Percentiles rank a stretch among this genome's conserved stretches.
These are phyloP conservation scores for Syzygium oleosum DNA, from an alignment of 345 rosid genomes.

Conservation along the genomic window DNA sequence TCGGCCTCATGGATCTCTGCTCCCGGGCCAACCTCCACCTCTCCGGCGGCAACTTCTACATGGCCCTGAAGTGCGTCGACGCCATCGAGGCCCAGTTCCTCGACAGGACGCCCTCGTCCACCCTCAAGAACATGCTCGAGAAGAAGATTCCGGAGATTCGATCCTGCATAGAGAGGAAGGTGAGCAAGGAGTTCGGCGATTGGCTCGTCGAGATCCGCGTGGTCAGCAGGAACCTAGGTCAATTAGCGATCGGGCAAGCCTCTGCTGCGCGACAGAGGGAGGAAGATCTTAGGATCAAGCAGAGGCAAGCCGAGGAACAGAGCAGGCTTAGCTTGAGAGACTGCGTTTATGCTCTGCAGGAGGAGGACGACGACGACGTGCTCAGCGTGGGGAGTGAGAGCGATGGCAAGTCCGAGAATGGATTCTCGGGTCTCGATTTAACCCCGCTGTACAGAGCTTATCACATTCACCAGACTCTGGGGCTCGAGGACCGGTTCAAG, in stretches of 20 bases:
- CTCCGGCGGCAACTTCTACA: conserved; percentile 54
- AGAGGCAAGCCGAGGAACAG: conserved; percentile 95
- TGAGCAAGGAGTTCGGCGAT: conserved; percentile 80
- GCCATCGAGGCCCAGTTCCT: conserved; percentile 58
- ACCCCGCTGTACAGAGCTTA: conserved; percentile 83
- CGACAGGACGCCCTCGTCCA: conserved; percentile 62
- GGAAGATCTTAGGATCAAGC: conserved; percentile 91
- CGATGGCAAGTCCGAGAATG: conserved; percentile 39
- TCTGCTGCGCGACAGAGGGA: conserved; percentile 87
- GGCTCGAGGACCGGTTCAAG: conserved; percentile 80
- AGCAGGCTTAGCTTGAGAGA: conserved; percentile 84
- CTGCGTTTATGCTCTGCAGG: conserved; percentile 74
- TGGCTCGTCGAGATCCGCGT: conserved; percentile 98
- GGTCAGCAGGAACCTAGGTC: conserved; percentile 84
- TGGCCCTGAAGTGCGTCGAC: conserved; percentile 84
- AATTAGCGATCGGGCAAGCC: conserved; percentile 94
- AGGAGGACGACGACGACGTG: conserved; percentile 73
- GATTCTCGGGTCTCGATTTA: conserved; percentile 63
- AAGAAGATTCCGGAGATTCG: conserved; percentile 75
- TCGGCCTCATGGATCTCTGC: conserved; percentile 70
- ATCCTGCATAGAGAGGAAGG: conserved; percentile 71
- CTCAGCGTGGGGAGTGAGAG: conserved; percentile 25
- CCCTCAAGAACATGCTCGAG: conserved; percentile 81
- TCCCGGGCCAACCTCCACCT: conserved; percentile 70
- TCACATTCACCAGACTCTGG: conserved; percentile 83